Percentiles rank a stretch among this genome's conserved stretches.
Evolutionary conservation across 2,329 filamentous ascomycete species (phyloP).

Genomic region (Thielaviopsis musarum): DNA sequence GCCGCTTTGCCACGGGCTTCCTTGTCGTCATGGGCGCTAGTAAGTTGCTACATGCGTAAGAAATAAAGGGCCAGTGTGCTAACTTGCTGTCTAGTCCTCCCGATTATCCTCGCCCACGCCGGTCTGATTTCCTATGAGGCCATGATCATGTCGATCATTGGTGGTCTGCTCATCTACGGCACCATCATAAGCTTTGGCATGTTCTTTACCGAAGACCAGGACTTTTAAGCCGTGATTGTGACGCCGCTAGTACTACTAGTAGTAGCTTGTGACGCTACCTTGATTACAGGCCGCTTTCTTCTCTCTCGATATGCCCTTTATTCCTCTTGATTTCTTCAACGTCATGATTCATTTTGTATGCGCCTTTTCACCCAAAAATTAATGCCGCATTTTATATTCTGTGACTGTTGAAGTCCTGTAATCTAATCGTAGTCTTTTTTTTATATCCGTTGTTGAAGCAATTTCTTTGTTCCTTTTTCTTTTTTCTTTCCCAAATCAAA

Average conservation of each 20-base stretch:
- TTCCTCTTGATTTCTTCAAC: conserved; percentile 1
- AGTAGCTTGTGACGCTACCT: neutral
- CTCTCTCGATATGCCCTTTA: neutral
- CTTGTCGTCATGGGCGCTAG: conserved; percentile 95
- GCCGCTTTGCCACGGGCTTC: conserved; percentile 86
- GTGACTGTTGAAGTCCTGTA: neutral
- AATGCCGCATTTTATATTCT: neutral
- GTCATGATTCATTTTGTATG: neutral
- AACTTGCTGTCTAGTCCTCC: conserved; percentile 47
- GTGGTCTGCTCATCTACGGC: conserved; percentile 86
- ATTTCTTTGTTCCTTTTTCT: neutral
- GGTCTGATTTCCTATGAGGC: conserved; percentile 66
- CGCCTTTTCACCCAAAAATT: neutral
- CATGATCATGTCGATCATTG: conserved; percentile 88
- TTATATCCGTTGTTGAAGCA: neutral
- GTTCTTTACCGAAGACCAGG: conserved; percentile 96
- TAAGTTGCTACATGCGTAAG: conserved; percentile 30
- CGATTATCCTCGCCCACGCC: conserved; percentile 74
- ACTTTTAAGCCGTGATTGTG: conserved; percentile 46
- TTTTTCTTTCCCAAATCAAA: neutral
- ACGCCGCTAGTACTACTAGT: neutral
- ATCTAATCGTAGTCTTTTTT: neutral
- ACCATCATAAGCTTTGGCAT: conserved; percentile 96
- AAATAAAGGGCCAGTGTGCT: neutral
- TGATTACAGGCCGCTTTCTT: neutral